These are phyloP conservation scores for Yamadazyma atlantica DNA, from an alignment of 1,139 yeast species.

Conservation along the genomic window DNA sequence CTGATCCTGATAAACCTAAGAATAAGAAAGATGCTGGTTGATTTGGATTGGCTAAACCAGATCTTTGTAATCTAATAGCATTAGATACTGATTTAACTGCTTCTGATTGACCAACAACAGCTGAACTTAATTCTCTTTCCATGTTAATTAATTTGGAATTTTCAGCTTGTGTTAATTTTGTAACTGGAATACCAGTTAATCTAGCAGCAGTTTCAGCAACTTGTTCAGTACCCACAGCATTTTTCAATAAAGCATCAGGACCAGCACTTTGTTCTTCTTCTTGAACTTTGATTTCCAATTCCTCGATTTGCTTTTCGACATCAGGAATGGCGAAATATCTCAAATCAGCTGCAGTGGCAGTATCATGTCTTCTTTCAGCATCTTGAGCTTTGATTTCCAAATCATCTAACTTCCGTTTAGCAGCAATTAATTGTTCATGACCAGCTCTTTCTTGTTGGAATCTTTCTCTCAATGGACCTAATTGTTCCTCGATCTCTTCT, in stretches of 20 bases:
- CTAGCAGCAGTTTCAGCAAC: conserved; percentile 97
- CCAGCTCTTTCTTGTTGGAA: conserved; percentile 88
- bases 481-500: conserved; percentile 81
- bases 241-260: conserved; percentile 68
- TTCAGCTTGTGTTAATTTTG: conserved; percentile 92
- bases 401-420: conserved; percentile 89
- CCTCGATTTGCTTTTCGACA: conserved; percentile 69
- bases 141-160: conserved; percentile 88
- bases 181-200: conserved; percentile 98
- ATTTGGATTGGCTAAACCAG: conserved; percentile 95
- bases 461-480: conserved; percentile 82
- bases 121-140: conserved; percentile 81
- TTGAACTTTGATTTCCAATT: conserved; percentile 72
- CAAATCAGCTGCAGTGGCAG: conserved; percentile 92
- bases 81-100: conserved; percentile 96
- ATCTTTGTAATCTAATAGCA: conserved; percentile 87
- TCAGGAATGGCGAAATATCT: conserved; percentile 97
- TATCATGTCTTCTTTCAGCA: conserved; percentile 96
- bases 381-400: conserved; percentile 89
- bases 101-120: conserved; percentile 93
- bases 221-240: conserved; percentile 89
- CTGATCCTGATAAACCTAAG: conserved; percentile 95
- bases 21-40: conserved; percentile 96
- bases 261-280: conserved; percentile 65
- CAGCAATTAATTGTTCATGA: conserved; percentile 84